Base-by-base conservation (phyloP, 83 land plant species). In the Picea abies region DNA sequence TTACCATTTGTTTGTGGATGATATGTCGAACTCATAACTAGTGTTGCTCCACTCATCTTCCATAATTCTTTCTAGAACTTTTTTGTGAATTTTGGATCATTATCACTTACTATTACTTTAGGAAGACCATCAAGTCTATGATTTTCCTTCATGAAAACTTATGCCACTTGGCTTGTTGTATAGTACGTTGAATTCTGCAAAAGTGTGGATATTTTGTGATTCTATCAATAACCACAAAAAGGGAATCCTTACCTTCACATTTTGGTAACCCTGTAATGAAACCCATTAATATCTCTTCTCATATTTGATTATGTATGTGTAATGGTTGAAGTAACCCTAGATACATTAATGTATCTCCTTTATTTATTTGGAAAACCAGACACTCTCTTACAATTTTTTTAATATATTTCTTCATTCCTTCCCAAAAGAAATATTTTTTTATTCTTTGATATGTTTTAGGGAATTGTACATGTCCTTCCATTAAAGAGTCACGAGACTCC, bases 201-300 rank as follows among this genome's bases (percentile, higher is more conserved):
- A 79, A 78, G 12, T 82, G 81, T 35, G 49, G 80, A 67, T 65
- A 82, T 56, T 78, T 85, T 29, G 71, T 78, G 49, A 82, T n/a
- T 5, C 39, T 66, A 20, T 81, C 81, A 4, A 85, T 69, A 3
- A 82, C 84, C 52, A 82, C 81, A 11, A 60, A 56, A 22, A 85
- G 62, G 14, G 15, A 25, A 6, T 67, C 4, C 5, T 64, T 80
- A 1, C 79, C 81, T 26, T 66, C 15, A 4, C 0, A 82, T 25
- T 47, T 32, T 3, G 84, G 78, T 12, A 84, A 62, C 5, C 79
- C 56, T 61, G 41, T 62, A 60, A 82, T 69, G 22, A 85, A 82
- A 37, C 78, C 81, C 78, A 82, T 69, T 25, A 22, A 22, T 19
- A 85, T 78, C 35, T 85, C 63, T 4, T 20, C 8, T 81, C 81